Conservation (phyloP, 1,139 yeast species). For the Kluyveromyces sp. region DNA sequence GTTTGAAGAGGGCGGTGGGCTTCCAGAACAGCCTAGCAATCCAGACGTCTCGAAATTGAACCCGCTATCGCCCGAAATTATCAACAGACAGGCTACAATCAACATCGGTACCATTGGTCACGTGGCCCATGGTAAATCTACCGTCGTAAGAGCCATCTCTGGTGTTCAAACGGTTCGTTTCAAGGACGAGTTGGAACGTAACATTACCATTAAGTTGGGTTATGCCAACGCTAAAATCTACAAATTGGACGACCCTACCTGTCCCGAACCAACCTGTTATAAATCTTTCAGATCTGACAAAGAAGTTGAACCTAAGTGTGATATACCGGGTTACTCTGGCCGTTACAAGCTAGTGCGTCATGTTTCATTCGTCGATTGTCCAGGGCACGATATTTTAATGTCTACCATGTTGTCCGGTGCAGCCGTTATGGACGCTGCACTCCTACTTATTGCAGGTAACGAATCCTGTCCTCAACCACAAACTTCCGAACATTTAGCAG, state of each 20-base stretch:
- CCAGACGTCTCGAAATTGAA: conserved; percentile 75
- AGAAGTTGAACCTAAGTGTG: conserved; percentile 90
- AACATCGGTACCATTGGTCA: conserved; percentile 99
- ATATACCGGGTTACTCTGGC: conserved; percentile 75
- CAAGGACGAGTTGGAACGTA: conserved; percentile 97
- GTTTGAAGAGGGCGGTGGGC: conserved; percentile 96
- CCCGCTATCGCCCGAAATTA: conserved; percentile 89
- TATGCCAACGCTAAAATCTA: conserved; percentile 98
- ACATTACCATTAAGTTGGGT: conserved; percentile 95
- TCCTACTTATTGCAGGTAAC: conserved; percentile 92
- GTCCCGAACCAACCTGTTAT: conserved; percentile 95
- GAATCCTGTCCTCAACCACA: conserved; percentile 99
- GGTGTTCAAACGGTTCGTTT: conserved; percentile 99
- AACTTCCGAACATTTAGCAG: conserved; percentile 98
- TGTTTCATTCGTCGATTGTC: conserved; percentile 98
- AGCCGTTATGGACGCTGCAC: conserved; percentile 99
- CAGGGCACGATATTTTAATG: conserved; percentile 99
- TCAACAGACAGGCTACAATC: conserved; percentile 97
- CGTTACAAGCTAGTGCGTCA: conserved; percentile 89
- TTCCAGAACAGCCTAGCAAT: conserved; percentile 90
- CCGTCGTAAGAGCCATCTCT: conserved; percentile 97
- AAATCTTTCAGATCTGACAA: conserved; percentile 90
- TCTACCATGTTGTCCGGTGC: conserved; percentile 99
- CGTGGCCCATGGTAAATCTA: conserved; percentile 98
- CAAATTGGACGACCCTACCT: conserved; percentile 77